These are phyloP conservation scores for Daldinia sp. DNA, from an alignment of 2,329 filamentous ascomycete species.

Conservation along the genomic window DNA sequence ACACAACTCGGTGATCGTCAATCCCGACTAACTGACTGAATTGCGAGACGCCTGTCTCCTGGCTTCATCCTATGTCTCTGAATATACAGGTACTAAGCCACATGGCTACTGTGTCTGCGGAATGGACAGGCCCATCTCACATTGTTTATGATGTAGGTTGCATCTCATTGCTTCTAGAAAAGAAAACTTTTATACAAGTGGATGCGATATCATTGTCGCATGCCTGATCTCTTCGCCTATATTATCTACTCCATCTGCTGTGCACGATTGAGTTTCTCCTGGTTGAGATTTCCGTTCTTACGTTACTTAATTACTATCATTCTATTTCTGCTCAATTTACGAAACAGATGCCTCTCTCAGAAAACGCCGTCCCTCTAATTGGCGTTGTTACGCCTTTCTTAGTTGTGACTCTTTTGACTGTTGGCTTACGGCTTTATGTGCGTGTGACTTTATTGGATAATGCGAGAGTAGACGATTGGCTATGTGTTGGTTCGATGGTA, in stretches of 20 bases:
- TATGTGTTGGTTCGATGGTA: conserved; percentile 30
- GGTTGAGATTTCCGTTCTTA: neutral
- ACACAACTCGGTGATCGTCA: neutral
- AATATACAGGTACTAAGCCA: conserved; percentile 16
- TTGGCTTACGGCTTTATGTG: conserved; percentile 31
- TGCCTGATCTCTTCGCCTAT: neutral
- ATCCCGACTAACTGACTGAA: neutral
- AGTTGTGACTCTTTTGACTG: conserved; percentile 19
- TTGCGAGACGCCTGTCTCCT: neutral
- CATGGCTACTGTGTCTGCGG: neutral
- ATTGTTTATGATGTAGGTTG: neutral
- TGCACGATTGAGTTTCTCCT: neutral
- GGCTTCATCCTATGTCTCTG: conserved; percentile 6
- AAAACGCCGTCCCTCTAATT: conserved; percentile 15
- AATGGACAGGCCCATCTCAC: neutral
- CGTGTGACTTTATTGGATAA: conserved; percentile 27
- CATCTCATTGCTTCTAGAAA: neutral
- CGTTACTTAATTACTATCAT: conserved; percentile 1
- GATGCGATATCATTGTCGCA: neutral
- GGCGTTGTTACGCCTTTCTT: conserved; percentile 31
- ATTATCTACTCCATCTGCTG: neutral
- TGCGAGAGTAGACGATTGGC: conserved; percentile 31
- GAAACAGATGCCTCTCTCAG: conserved; percentile 23
- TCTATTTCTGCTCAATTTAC: neutral
- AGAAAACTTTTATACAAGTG: neutral